A percentile compares a stretch with the other conserved stretches of the same genome.
Evolutionary conservation across 257 asterid species (phyloP).

Genomic region (Penstemon eatonii): DNA sequence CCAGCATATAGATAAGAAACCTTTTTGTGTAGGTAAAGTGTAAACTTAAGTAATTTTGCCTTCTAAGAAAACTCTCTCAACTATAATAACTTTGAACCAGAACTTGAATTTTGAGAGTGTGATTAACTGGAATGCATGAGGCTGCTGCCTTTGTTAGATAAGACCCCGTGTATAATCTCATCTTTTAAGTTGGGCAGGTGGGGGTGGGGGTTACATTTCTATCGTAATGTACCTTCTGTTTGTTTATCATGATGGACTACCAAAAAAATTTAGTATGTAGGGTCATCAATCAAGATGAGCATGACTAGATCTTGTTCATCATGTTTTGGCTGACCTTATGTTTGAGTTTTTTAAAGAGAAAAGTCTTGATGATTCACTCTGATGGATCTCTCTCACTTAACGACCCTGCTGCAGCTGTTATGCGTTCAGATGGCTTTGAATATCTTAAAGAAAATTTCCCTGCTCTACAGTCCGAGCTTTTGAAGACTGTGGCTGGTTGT

Average conservation of each 20-base stretch:
- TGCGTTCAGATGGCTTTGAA: slow-evolving; percentile 90
- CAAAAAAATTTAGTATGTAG: too few relatives aligned
- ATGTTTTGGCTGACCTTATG: background rate
- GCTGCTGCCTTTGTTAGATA: too few relatives aligned
- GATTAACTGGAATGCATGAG: too few relatives aligned
- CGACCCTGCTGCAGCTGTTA: slow-evolving; percentile 63
- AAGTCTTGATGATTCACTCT: background rate
- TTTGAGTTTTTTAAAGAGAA: background rate
- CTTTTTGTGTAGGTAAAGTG: background rate
- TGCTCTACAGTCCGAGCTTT: slow-evolving; percentile 77
- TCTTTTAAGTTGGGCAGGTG: background rate
- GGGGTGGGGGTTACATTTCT: background rate
- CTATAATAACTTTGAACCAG: too few relatives aligned
- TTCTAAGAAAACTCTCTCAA: background rate
- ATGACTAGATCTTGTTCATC: background rate
- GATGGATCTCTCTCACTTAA: background rate
- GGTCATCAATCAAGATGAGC: too few relatives aligned
- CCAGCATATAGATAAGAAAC: background rate
- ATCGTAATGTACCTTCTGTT: background rate
- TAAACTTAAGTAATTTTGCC: background rate
- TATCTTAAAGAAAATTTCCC: slow-evolving; percentile 78
- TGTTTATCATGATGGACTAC: background rate
- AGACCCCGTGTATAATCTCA: background rate
- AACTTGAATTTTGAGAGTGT: too few relatives aligned
- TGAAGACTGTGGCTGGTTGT: slow-evolving; percentile 94